Evolutionary conservation across 176 grass and related monocot species (phyloP).

Genomic region (Cenchrus purpureus): DNA sequence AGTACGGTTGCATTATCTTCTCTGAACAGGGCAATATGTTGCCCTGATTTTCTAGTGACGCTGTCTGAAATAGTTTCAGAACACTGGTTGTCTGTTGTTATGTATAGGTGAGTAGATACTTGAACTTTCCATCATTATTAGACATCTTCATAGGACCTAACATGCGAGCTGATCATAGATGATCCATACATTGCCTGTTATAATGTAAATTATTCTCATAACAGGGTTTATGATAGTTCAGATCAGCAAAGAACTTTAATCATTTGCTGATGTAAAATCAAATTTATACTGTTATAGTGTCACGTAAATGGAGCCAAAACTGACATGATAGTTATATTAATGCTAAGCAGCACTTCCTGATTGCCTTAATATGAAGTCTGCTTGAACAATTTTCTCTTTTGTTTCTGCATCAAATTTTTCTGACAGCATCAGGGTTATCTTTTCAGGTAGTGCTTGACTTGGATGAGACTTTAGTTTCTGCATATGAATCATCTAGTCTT

Average conservation of each 20-base stretch:
- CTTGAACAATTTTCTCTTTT: conserved; percentile 29
- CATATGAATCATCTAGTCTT: conserved; percentile 93
- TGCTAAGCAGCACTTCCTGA: neutral
- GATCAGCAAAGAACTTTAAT: neutral
- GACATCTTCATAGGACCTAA: neutral
- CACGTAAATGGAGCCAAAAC: conserved; percentile 9
- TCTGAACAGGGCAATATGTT: neutral
- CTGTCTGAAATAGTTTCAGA: neutral
- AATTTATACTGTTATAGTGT: neutral
- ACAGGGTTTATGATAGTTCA: conserved; percentile 7
- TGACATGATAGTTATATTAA: conserved; percentile 21
- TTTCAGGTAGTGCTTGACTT: conserved; percentile 95
- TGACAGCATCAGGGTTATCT: conserved; percentile 39
- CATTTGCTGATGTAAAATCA: neutral
- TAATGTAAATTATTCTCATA: neutral
- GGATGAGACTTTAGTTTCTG: conserved; percentile 99
- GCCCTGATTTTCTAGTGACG: neutral
- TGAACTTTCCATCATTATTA: neutral
- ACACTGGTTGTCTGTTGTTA: neutral
- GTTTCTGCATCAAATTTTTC: conserved; percentile 16
- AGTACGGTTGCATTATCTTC: conserved; percentile 15
- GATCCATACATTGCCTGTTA: neutral
- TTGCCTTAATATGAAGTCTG: conserved; percentile 19
- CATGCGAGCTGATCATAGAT: conserved; percentile 12
- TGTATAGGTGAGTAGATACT: conserved; percentile 22